phyloP scores from a whole-genome alignment of 2,329 filamentous ascomycete genomes.

The Xylaria sp. region DNA sequence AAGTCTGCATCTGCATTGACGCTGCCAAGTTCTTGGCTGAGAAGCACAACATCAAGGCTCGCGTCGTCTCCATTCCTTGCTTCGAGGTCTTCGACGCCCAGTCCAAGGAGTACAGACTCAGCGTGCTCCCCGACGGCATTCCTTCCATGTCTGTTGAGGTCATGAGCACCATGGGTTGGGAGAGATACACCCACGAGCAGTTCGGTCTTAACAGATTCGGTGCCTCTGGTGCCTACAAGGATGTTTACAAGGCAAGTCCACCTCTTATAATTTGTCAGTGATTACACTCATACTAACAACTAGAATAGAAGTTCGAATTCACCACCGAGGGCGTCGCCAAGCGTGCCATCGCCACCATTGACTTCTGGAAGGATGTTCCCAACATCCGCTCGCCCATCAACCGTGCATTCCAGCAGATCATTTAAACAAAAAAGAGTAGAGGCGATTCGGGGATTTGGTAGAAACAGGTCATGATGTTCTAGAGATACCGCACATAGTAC shows the following conservation, averaged over 20 bases:
- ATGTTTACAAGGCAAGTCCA: conserved; percentile 77
- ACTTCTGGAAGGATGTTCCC: conserved; percentile 93
- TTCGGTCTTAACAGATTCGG: conserved; percentile 99
- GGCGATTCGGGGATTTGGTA: conserved; percentile 12
- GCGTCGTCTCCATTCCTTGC: conserved; percentile 93
- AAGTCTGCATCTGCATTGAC: conserved; percentile 90
- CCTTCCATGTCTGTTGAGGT: conserved; percentile 91
- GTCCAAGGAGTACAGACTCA: conserved; percentile 89
- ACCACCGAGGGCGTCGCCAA: conserved; percentile 94
- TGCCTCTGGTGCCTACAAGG: conserved; percentile 94
- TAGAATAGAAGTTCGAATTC: conserved; percentile 90
- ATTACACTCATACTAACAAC: conserved; percentile 34
- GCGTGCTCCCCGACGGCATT: conserved; percentile 88
- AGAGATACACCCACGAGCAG: conserved; percentile 98
- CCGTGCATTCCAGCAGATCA: conserved; percentile 94
- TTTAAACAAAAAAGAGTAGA: conserved; percentile 49
- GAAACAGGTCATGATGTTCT: conserved; percentile 12
- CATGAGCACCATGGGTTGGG: conserved; percentile 96
- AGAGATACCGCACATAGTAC: conserved; percentile 20
- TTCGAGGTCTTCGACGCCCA: conserved; percentile 95
- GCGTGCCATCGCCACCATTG: conserved; percentile 83
- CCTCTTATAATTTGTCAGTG: conserved; percentile 8
- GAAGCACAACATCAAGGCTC: conserved; percentile 79
- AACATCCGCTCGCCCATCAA: conserved; percentile 93
- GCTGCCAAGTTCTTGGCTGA: conserved; percentile 87